Evolutionary conservation across 2,329 filamentous ascomycete genomes (phyloP).

Genomic region (Alternaria consortialis): DNA sequence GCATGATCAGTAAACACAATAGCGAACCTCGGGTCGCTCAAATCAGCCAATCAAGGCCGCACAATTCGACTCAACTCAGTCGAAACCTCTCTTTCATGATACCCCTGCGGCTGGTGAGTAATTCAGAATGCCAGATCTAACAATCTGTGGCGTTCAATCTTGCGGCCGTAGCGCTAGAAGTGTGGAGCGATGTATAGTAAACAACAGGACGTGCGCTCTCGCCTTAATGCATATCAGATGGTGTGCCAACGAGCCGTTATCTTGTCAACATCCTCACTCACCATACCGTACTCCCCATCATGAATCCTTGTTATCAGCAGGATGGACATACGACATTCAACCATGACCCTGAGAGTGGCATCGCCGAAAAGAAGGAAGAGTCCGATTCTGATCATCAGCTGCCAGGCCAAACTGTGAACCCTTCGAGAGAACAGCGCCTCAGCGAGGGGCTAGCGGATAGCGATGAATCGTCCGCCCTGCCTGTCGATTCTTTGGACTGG

Average conservation of each 20-base stretch:
- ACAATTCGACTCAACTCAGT: background rate
- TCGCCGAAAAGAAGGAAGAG: background rate
- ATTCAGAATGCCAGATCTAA: background rate
- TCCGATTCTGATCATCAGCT: background rate
- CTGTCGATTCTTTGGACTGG: conserved; percentile 34
- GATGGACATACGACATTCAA: background rate
- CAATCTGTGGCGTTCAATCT: background rate
- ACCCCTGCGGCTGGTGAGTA: background rate
- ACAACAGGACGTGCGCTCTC: background rate
- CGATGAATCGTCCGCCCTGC: background rate
- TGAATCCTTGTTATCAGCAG: background rate
- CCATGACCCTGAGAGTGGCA: background rate
- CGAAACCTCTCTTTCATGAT: background rate
- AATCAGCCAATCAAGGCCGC: background rate
- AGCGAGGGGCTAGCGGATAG: background rate
- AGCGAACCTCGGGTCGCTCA: background rate
- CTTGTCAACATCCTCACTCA: background rate
- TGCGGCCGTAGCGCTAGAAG: background rate
- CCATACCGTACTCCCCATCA: background rate
- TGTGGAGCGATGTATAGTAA: background rate
- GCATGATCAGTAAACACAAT: conserved; percentile 12
- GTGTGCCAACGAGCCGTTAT: background rate
- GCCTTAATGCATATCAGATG: background rate
- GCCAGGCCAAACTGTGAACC: background rate
- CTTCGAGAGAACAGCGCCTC: background rate